Conservation (phyloP, 257 asterid species). For the Petunia secreta region DNA sequence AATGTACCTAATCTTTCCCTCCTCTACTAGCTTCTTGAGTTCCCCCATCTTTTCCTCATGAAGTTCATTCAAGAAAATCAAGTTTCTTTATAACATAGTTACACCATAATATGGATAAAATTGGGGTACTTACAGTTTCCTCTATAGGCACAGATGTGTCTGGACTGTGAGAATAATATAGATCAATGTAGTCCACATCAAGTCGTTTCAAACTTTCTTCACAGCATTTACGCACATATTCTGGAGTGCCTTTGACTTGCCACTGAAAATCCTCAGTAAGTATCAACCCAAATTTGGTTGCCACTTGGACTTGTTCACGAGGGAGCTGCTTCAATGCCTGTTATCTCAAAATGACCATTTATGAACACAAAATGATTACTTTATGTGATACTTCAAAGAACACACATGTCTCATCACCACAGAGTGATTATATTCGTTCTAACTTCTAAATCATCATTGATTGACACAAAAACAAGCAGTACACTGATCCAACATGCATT, state of each 20-base stretch:
- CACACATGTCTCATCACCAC: background rate
- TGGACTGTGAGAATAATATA: slow-evolving; percentile 53
- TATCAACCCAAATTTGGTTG: slow-evolving; percentile 43
- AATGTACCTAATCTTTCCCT: slow-evolving; percentile 55
- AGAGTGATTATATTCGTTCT: background rate
- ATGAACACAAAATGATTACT: background rate
- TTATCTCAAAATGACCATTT: background rate
- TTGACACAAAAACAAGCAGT: background rate
- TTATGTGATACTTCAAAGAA: background rate
- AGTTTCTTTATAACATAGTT: background rate
- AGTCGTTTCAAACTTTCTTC: slow-evolving; percentile 59
- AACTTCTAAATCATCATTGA: background rate
- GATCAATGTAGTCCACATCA: slow-evolving; percentile 56
- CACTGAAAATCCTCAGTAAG: background rate
- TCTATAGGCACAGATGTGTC: slow-evolving; percentile 58
- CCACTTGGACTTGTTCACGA: slow-evolving; percentile 42
- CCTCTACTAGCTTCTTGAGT: slow-evolving; percentile 60
- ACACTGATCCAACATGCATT: background rate
- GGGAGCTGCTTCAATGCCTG: slow-evolving; percentile 46
- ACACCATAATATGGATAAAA: slow-evolving; percentile 18
- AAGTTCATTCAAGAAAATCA: background rate
- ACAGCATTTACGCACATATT: slow-evolving; percentile 49
- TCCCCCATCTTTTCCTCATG: slow-evolving; percentile 46
- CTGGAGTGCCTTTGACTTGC: slow-evolving; percentile 37
- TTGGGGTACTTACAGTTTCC: slow-evolving; percentile 47